Conservation (phyloP, 805 yeast genomes). For the Saccharomycopsis babjevae region DNA sequence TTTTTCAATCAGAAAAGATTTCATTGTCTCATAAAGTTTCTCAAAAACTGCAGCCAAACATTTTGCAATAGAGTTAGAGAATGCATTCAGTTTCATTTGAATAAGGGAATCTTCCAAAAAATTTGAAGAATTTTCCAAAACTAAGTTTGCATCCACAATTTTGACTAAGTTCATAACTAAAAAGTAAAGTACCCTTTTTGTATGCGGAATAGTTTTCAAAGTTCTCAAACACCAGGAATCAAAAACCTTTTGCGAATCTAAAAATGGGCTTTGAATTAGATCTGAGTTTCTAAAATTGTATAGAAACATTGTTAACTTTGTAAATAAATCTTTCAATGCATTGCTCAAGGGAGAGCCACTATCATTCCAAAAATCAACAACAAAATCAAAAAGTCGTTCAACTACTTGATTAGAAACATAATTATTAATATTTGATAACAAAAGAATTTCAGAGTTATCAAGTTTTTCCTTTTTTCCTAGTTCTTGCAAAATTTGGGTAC, state of each 20-base stretch:
- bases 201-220: slow-evolving; percentile 32
- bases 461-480: background rate
- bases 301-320: slow-evolving; percentile 38
- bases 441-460: slow-evolving; percentile 12
- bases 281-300: slow-evolving; percentile 21
- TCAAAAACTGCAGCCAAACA: slow-evolving; percentile 35
- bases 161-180: slow-evolving; percentile 47
- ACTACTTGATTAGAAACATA: slow-evolving; percentile 22
- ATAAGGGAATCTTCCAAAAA: slow-evolving; percentile 40
- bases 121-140: slow-evolving; percentile 35
- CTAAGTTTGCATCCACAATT: slow-evolving; percentile 32
- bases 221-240: slow-evolving; percentile 37
- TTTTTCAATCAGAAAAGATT: background rate
- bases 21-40: slow-evolving; percentile 23
- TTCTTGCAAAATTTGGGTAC: slow-evolving; percentile 30
- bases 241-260: slow-evolving; percentile 20
- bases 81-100: slow-evolving; percentile 44
- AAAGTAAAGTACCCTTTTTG: slow-evolving; percentile 52
- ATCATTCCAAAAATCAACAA: slow-evolving; percentile 61
- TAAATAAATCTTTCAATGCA: slow-evolving; percentile 52
- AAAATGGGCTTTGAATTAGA: slow-evolving; percentile 14
- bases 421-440: slow-evolving; percentile 4
- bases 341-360: slow-evolving; percentile 63
- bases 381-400: slow-evolving; percentile 36
- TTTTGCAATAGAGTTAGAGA: slow-evolving; percentile 62